These are phyloP conservation scores for Phytophthora sansomeana DNA, from an alignment of 352 stramenopile genomes.

Conservation along the genomic window DNA sequence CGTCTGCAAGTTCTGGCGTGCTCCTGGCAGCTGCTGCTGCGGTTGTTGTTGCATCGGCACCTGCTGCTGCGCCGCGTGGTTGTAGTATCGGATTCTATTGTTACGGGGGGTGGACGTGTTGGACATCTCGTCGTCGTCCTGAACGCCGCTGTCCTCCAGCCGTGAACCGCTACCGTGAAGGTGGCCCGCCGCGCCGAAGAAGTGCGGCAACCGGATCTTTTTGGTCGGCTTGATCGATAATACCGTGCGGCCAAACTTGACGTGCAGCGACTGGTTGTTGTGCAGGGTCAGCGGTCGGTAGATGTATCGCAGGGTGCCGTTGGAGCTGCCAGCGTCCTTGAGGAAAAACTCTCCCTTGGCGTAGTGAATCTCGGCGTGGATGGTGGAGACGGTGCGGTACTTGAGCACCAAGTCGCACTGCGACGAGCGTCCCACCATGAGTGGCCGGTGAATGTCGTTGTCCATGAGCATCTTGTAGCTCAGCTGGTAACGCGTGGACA, in stretches of 20 bases:
- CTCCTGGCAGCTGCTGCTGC: constrained; percentile 38
- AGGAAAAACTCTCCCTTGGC: constrained; percentile 95
- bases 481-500: constrained; percentile 87
- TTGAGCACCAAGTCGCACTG: constrained; percentile 95
- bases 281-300: constrained; percentile 92
- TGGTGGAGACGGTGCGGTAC: constrained; percentile 95
- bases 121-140: constrained; percentile 70
- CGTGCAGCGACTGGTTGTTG: constrained; percentile 88
- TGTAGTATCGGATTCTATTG: constrained; percentile 71
- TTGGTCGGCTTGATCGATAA: constrained; percentile 91
- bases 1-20: constrained; percentile 53
- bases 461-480: constrained; percentile 94
- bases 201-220: constrained; percentile 88
- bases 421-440: constrained; percentile 94
- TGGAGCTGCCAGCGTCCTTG: constrained; percentile 94
- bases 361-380: constrained; percentile 95
- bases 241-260: constrained; percentile 89
- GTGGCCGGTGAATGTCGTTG: constrained; percentile 90
- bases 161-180: constrained; percentile 56
- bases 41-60: constrained; percentile 41
- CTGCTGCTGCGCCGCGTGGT: constrained; percentile 51
- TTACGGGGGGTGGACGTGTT: constrained; percentile 70
- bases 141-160: constrained; percentile 59
- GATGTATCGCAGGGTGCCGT: constrained; percentile 95
- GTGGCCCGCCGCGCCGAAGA: constrained; percentile 72